phyloP scores from a whole-genome alignment of 495 filamentous ascomycete genomes.

The Parathielavia appendiculata region DNA sequence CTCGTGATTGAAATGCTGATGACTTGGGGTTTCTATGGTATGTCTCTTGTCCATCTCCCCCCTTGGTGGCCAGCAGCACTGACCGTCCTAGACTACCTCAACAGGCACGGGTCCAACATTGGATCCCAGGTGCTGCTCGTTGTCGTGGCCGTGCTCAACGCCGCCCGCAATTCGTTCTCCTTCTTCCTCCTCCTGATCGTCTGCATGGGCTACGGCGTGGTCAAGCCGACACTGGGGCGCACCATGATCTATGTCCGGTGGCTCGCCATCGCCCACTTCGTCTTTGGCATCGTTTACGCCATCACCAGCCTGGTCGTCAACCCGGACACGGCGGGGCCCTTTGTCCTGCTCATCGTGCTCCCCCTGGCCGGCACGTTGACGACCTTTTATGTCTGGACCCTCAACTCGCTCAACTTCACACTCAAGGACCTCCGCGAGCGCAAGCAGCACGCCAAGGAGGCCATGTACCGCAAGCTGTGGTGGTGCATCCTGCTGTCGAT shows the following conservation, averaged over 20 bases:
- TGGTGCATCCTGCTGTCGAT: slow-evolving; percentile 93
- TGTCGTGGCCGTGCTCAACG: slow-evolving; percentile 85
- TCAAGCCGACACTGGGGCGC: slow-evolving; percentile 86
- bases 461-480: slow-evolving; percentile 99
- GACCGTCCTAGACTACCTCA: slow-evolving; percentile 67
- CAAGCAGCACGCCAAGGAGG: slow-evolving; percentile 86
- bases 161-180: slow-evolving; percentile 90
- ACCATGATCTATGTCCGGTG: slow-evolving; percentile 94
- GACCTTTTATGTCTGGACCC: slow-evolving; percentile 97
- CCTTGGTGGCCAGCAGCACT: not conserved
- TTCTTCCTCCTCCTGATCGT: slow-evolving; percentile 99
- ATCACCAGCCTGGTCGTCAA: slow-evolving; percentile 84
- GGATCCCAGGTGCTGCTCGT: slow-evolving; percentile 81
- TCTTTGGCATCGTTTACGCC: slow-evolving; percentile 91
- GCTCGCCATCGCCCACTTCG: slow-evolving; percentile 84
- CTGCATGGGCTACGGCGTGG: slow-evolving; percentile 98
- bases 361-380: slow-evolving; percentile 89
- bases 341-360: slow-evolving; percentile 92
- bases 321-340: slow-evolving; percentile 71
- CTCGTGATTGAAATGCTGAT: slow-evolving; percentile 92
- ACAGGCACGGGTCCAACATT: slow-evolving; percentile 78
- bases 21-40: slow-evolving; percentile 94
- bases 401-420: slow-evolving; percentile 88
- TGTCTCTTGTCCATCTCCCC: slow-evolving; percentile 3
- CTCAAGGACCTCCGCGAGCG: slow-evolving; percentile 93